phyloP scores from a whole-genome alignment of 2,329 filamentous ascomycete genomes.

The Bipolaris zeicola region DNA sequence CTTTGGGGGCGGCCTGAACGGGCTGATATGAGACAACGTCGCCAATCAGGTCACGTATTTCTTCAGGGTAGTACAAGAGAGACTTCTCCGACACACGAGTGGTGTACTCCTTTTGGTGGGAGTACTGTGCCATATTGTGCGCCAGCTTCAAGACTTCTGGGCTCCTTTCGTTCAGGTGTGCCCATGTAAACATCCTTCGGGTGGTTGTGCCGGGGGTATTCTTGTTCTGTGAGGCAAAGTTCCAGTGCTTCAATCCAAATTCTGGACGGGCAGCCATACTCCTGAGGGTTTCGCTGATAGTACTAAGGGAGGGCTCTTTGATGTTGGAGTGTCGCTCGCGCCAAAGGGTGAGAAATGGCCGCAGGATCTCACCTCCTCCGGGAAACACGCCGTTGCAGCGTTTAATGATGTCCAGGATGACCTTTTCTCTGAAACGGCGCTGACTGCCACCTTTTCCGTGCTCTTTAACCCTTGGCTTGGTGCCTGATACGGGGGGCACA shows the following conservation, averaged over 20 bases:
- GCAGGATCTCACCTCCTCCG: constrained; percentile 59
- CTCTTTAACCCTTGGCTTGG: constrained; percentile 10
- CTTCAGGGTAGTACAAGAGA: constrained; percentile 41
- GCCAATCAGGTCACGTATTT: constrained; percentile 34
- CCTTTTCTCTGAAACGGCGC: constrained; percentile 42
- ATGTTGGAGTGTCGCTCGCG: constrained; percentile 47
- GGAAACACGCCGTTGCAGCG: constrained; percentile 62
- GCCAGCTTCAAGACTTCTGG: constrained; percentile 56
- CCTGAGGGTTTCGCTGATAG: constrained; percentile 58
- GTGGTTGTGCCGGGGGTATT: constrained; percentile 47
- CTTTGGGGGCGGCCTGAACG: constrained; percentile 30
- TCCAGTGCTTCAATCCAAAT: constrained; percentile 58
- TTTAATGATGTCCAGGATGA: constrained; percentile 61
- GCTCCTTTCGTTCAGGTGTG: constrained; percentile 53
- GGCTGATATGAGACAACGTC: constrained; percentile 28
- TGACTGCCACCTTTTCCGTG: constrained; percentile 22
- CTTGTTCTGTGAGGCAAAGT: constrained; percentile 33
- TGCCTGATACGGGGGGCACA: constrained; percentile 7
- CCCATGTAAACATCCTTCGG: constrained; percentile 57
- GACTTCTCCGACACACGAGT: constrained; percentile 23
- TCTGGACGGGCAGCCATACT: constrained; percentile 52
- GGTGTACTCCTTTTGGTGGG: constrained; percentile 21
- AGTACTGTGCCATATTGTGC: constrained; percentile 55
- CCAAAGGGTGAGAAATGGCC: constrained; percentile 62
- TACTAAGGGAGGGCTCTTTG: constrained; percentile 58